Evolutionary conservation across 805 yeast species (phyloP).

Genomic region (Pichia nakasei): DNA sequence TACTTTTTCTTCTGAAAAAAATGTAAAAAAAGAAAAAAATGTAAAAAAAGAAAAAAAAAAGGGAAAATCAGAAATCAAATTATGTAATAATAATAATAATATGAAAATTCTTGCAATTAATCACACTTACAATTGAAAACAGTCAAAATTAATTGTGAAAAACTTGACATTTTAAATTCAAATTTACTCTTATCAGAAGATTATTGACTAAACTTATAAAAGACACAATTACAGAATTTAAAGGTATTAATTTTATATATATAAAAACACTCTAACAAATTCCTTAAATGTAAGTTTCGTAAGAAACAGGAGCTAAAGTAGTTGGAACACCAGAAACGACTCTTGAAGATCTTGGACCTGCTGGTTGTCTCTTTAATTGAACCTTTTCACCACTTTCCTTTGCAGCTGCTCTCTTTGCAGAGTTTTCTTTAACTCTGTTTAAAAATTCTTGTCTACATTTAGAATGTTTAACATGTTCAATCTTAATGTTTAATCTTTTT

Average conservation of each 20-base stretch:
- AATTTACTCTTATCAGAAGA: no score
- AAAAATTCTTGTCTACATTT: conserved; percentile 99
- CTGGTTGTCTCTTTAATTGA: conserved; percentile 97
- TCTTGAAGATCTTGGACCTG: conserved; percentile 90
- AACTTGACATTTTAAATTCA: no score
- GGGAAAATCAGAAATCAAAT: no score
- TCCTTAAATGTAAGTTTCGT: conserved; percentile 96
- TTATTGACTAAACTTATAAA: not conserved
- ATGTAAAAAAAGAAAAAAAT: no score
- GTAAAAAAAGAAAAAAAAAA: no score
- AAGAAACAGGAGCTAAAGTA: conserved; percentile 97
- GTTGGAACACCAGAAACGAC: conserved; percentile 84
- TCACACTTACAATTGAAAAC: no score
- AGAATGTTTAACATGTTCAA: conserved; percentile 99
- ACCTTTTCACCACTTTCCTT: conserved; percentile 88
- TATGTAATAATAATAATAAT: no score
- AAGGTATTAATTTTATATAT: not conserved
- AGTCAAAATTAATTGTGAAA: no score
- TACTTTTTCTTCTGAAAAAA: no score
- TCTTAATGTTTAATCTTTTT: conserved; percentile 97
- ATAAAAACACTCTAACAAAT: conserved; percentile 4
- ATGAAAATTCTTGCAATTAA: no score
- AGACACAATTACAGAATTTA: no score
- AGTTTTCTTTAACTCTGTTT: conserved; percentile 96
- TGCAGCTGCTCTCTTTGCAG: conserved; percentile 88